Conservation (phyloP, 345 rosid genomes). For the Nasturtium officinale region DNA sequence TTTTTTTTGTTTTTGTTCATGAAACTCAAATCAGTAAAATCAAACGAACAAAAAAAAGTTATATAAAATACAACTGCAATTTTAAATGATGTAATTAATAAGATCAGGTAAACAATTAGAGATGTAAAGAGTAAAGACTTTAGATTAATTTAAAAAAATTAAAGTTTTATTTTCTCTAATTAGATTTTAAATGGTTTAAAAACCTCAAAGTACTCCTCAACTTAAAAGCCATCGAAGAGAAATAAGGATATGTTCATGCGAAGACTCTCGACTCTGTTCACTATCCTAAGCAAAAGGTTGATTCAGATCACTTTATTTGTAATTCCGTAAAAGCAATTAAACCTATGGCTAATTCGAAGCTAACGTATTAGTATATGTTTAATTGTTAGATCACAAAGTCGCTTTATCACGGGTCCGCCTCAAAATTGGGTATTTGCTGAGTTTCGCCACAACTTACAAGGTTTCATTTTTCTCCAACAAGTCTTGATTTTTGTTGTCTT, state of each 20-base stretch:
- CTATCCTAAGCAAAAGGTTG: constrained; percentile 24
- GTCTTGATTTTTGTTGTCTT: background rate
- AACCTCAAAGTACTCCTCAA: no score
- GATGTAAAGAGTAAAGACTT: no score
- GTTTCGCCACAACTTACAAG: constrained; percentile 11
- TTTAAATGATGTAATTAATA: no score
- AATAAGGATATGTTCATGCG: constrained; percentile 15
- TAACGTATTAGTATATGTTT: background rate
- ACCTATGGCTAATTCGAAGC: background rate
- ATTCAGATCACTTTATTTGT: background rate
- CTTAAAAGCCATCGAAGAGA: no score
- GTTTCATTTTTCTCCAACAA: constrained; percentile 6
- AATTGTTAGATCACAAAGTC: constrained; percentile 28
- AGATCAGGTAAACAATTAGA: no score
- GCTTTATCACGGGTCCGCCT: constrained; percentile 20
- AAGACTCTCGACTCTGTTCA: constrained; percentile 30
- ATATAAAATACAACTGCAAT: no score
- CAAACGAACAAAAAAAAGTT: no score
- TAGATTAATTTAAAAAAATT: no score
- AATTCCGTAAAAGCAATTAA: background rate
- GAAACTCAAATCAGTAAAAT: no score
- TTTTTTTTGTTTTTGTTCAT: no score
- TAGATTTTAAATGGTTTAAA: no score
- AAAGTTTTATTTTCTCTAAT: no score
- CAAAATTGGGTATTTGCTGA: constrained; percentile 8